phyloP scores from a whole-genome alignment of 2,329 filamentous ascomycete species.

The Colletotrichum endophyticum region DNA sequence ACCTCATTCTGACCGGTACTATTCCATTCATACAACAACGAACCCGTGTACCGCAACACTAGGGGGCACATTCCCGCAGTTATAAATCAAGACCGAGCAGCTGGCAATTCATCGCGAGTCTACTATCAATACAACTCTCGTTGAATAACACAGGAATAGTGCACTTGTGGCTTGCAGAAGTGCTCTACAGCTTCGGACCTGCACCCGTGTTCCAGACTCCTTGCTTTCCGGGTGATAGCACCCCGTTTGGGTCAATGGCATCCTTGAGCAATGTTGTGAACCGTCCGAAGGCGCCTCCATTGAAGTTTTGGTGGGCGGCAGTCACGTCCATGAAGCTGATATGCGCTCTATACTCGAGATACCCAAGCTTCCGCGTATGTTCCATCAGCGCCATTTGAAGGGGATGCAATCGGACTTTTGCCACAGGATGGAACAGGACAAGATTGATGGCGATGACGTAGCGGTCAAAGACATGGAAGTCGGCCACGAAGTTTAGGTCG shows the following conservation, averaged over 20 bases:
- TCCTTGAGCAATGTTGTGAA: constrained; percentile 44
- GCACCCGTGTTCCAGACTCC: constrained; percentile 34
- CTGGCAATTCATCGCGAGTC: neutral
- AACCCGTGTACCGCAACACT: neutral
- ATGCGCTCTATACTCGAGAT: neutral
- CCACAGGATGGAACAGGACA: neutral
- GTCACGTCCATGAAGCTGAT: constrained; percentile 32
- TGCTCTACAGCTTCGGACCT: neutral
- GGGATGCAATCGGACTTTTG: neutral
- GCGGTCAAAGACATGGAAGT: constrained; percentile 21
- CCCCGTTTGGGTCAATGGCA: constrained; percentile 39
- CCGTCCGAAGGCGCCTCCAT: constrained; percentile 40
- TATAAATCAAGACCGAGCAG: neutral
- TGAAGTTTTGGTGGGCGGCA: constrained; percentile 42
- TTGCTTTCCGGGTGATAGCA: constrained; percentile 42
- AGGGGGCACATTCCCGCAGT: neutral
- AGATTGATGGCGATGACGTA: constrained; percentile 13
- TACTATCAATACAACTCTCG: neutral
- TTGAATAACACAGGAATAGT: neutral
- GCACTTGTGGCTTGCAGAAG: neutral
- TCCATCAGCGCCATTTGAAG: constrained; percentile 24
- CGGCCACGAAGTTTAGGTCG: constrained; percentile 12
- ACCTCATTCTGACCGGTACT: neutral
- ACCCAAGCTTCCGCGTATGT: neutral
- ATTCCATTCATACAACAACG: neutral